These are phyloP conservation scores for Backusella morwellensis DNA, from an alignment of 192 early-diverging fungal genomes.

Conservation along the genomic window DNA sequence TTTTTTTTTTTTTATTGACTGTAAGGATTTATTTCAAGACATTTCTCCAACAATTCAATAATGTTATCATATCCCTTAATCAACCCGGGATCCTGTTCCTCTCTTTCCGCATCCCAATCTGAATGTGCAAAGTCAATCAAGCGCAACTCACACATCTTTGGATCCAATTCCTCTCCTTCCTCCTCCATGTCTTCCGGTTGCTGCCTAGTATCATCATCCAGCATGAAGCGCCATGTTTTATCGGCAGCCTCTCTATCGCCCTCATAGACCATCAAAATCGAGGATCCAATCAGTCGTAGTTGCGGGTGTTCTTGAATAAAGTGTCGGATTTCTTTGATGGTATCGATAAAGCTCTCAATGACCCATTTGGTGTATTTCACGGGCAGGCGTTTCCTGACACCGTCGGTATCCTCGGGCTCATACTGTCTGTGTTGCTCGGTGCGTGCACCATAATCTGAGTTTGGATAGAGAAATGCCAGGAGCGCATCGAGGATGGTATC, in stretches of 20 bases:
- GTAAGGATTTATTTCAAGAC: slow-evolving; percentile 22
- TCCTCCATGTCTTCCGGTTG: slow-evolving; percentile 33
- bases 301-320: slow-evolving; percentile 47
- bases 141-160: slow-evolving; percentile 61
- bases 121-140: slow-evolving; percentile 94
- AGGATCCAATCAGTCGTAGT: slow-evolving; percentile 68
- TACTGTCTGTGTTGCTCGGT: background rate
- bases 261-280: slow-evolving; percentile 83
- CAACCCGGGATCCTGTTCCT: slow-evolving; percentile 67
- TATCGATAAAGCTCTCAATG: slow-evolving; percentile 58
- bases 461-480: slow-evolving; percentile 53
- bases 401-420: background rate
- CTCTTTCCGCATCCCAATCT: slow-evolving; percentile 53
- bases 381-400: slow-evolving; percentile 38
- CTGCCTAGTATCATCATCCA: slow-evolving; percentile 22
- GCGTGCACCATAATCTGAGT: background rate
- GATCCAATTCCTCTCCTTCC: slow-evolving; percentile 22
- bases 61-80: slow-evolving; percentile 65
- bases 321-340: slow-evolving; percentile 54
- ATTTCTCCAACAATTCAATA: slow-evolving; percentile 49
- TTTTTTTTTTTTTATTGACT: background rate
- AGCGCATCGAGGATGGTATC: slow-evolving; percentile 59
- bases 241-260: slow-evolving; percentile 53
- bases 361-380: slow-evolving; percentile 51
- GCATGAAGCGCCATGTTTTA: slow-evolving; percentile 39